Percentiles rank a stretch among this genome's conserved stretches.
Conservation (phyloP, 2,329 filamentous ascomycete species). For the Fusarium sp. region DNA sequence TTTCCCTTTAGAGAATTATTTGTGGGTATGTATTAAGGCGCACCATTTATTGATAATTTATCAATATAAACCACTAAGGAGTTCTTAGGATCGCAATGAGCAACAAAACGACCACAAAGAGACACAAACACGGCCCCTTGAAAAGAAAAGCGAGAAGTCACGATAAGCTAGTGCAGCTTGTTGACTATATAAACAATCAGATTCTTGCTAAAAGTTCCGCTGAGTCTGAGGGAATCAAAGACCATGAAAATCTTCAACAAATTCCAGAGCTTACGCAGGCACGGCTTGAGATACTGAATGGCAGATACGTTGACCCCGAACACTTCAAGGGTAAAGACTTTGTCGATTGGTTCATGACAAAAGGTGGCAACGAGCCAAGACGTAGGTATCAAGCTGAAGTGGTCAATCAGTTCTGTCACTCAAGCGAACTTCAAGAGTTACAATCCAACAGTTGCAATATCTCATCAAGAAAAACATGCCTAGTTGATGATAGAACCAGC, state of each 20-base stretch:
- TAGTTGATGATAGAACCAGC: not conserved
- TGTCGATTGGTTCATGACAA: not conserved
- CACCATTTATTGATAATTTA: not conserved
- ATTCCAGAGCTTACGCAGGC: rapidly evolving
- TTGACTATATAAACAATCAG: not conserved
- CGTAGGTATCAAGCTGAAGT: not conserved
- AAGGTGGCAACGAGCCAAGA: not conserved
- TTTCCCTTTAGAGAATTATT: not conserved
- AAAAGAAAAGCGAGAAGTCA: not conserved
- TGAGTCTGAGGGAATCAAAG: rapidly evolving
- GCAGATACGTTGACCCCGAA: rapidly evolving
- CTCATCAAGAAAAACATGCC: rapidly evolving
- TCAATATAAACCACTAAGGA: not conserved
- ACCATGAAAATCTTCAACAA: rapidly evolving
- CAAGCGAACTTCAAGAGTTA: not conserved
- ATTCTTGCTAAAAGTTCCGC: too few relatives aligned
- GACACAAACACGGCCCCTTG: not conserved
- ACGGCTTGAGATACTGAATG: not conserved
- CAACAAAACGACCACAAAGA: not conserved
- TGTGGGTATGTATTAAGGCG: too few relatives aligned
- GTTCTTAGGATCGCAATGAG: not conserved
- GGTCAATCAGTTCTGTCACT: not conserved
- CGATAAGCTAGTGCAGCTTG: not conserved
- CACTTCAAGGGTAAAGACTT: rapidly evolving
- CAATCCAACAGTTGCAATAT: not conserved